These are phyloP conservation scores for Daldinia bambusicola DNA, from an alignment of 495 filamentous ascomycete genomes.

Conservation along the genomic window DNA sequence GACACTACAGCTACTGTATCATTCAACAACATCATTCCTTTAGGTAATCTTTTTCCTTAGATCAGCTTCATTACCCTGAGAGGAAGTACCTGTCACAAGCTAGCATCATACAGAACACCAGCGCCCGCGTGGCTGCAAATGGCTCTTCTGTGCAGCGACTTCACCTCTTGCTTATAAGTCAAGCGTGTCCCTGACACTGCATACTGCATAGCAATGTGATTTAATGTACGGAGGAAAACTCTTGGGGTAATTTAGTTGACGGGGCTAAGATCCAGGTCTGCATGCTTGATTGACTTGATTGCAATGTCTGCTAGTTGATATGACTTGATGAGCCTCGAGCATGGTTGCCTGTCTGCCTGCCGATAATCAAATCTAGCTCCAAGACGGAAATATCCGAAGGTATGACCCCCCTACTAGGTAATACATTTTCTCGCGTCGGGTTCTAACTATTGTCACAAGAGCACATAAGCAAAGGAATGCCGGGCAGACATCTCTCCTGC, in stretches of 20 bases:
- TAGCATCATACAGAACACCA: conserved; percentile 32
- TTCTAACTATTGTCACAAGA: background rate
- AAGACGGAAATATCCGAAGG: background rate
- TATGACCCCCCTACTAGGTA: background rate
- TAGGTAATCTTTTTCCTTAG: background rate
- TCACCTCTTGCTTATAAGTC: conserved; percentile 29
- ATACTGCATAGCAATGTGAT: conserved; percentile 31
- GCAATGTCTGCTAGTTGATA: background rate
- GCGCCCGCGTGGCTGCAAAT: conserved; percentile 29
- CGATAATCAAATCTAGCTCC: background rate
- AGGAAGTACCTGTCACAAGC: conserved; percentile 16
- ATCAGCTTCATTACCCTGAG: background rate
- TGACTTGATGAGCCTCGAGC: background rate
- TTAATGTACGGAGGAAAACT: conserved; percentile 29
- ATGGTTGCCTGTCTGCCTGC: background rate
- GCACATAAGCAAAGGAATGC: background rate
- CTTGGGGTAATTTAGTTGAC: background rate
- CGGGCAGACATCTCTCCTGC: background rate
- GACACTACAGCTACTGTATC: background rate
- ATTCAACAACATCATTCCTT: background rate
- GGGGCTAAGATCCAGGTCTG: background rate
- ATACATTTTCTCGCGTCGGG: background rate
- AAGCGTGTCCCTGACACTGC: conserved; percentile 36
- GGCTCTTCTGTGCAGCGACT: conserved; percentile 42
- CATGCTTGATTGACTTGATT: conserved; percentile 1